These are phyloP conservation scores for Dioszegia hungarica DNA, from an alignment of 768 basidiomycete species.

Conservation along the genomic window DNA sequence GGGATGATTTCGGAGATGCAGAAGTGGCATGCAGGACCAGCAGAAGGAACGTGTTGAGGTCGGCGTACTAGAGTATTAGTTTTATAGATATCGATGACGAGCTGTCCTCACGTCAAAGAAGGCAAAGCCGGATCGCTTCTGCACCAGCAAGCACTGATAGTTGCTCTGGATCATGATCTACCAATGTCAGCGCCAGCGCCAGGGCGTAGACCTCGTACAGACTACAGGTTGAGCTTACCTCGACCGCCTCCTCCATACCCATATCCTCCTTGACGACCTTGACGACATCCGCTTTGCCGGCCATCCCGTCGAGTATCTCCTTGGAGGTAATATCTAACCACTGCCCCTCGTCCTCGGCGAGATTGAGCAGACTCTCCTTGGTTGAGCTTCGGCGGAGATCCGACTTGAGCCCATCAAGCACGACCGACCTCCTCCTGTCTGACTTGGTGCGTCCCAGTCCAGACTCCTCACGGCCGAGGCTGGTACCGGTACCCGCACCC, in stretches of 20 bases:
- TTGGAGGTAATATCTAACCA: conserved; percentile 21
- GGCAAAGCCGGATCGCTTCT: conserved; percentile 4
- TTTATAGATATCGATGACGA: no score
- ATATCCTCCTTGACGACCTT: conserved; percentile 12
- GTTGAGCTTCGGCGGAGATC: background rate
- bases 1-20: background rate
- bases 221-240: no score
- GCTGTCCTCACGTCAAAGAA: conserved; percentile 40
- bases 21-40: conserved; percentile 28
- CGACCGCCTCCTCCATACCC: conserved; percentile 30
- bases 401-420: background rate
- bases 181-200: background rate
- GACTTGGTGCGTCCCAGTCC: background rate
- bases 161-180: conserved; percentile 24
- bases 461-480: background rate
- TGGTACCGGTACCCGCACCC: background rate
- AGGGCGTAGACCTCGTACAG: background rate
- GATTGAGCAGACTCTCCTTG: conserved; percentile 1
- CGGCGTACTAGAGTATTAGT: conserved; percentile 40
- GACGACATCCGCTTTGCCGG: background rate
- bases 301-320: background rate
- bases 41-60: conserved; percentile 34
- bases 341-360: conserved; percentile 4
- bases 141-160: conserved; percentile 17
- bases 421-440: conserved; percentile 2